Evolutionary conservation across 345 rosid species (phyloP), one percentile per base, ranked within the genome.

Genomic region (Rhodamnia rubescens): DNA sequence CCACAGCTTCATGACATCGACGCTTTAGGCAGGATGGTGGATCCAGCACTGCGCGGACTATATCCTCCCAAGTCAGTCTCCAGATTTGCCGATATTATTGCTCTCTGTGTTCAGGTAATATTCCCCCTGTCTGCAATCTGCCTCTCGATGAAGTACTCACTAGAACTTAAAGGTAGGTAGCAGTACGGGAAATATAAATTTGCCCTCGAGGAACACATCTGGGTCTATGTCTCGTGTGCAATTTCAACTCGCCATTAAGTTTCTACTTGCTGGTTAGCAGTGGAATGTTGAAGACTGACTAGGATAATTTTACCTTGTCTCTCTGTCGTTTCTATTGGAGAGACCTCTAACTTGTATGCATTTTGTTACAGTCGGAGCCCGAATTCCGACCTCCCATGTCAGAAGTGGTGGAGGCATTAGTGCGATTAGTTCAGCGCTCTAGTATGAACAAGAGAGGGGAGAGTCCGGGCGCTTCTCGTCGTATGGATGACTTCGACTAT

Each of bases 351-450:
- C 64, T 21, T 11, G 50, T 53, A 21, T 42, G 32, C 54, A 53
- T 53, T 80, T 29, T 29, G n/a, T 22, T 85, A 15, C 49, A 95
- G 99, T 44, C 90, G 83, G 98, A 97, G 90, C 97, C 98, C 0
- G 94, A 91, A 56, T 92, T 92, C 85, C 93, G 98, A 87, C 98
- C 99, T 24, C 93, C 96, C 4, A 93, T 96, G 93, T 92, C 97
- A 40, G 94, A 96, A 90, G 95, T 96, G 90, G 99, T 96, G 89
- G 93, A 93, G 87, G 90, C 94, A 86, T 85, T 97, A 92, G 92
- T 93, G 85, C 94, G 93, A 42, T 87, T 96, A 87, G 96, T 93
- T 74, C 94, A 92, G 75, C 89, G 92, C 18, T 85, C 94, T 2
- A 91, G 88, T 32, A 91, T 92, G 91, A 88, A 90, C 84, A 89